Evolutionary conservation across 352 stramenopile species (phyloP).

Genomic region (Pythium plurisporium): DNA sequence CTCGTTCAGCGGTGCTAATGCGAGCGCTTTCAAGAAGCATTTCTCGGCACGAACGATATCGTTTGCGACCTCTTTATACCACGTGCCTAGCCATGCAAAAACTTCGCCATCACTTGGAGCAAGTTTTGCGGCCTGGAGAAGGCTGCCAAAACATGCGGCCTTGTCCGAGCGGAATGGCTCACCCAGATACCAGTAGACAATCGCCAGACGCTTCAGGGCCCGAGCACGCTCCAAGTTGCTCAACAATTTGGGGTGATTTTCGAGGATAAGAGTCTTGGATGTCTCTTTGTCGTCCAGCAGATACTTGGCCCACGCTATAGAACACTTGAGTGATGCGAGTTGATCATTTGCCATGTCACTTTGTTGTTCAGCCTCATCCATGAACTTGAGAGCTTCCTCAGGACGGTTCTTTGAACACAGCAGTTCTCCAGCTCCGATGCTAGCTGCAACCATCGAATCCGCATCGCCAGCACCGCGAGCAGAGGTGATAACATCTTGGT

Average conservation of each 20-base stretch:
- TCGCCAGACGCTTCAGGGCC: constrained; percentile 63
- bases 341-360: constrained; percentile 11
- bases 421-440: constrained; percentile 42
- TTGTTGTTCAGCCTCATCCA: constrained; percentile 23
- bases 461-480: constrained; percentile 6
- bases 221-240: constrained; percentile 24
- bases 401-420: constrained; percentile 28
- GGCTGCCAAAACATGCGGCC: constrained; percentile 45
- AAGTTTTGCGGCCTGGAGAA: constrained; percentile 75
- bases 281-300: constrained; percentile 29
- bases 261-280: constrained; percentile 36
- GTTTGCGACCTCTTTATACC: constrained; percentile 56
- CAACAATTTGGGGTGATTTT: constrained; percentile 28
- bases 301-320: constrained; percentile 40
- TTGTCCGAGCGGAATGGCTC: constrained; percentile 50
- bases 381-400: constrained; percentile 27
- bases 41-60: constrained; percentile 78
- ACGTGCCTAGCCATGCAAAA: constrained; percentile 72
- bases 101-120: constrained; percentile 57
- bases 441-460: constrained; percentile 28
- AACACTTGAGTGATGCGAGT: constrained; percentile 23
- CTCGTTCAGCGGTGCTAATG: constrained; percentile 45
- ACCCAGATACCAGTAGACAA: constrained; percentile 71
- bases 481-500: constrained; percentile 26
- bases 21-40: constrained; percentile 80